These are phyloP conservation scores for Gentiana dahurica DNA, from an alignment of 257 asterid species.

Conservation along the genomic window DNA sequence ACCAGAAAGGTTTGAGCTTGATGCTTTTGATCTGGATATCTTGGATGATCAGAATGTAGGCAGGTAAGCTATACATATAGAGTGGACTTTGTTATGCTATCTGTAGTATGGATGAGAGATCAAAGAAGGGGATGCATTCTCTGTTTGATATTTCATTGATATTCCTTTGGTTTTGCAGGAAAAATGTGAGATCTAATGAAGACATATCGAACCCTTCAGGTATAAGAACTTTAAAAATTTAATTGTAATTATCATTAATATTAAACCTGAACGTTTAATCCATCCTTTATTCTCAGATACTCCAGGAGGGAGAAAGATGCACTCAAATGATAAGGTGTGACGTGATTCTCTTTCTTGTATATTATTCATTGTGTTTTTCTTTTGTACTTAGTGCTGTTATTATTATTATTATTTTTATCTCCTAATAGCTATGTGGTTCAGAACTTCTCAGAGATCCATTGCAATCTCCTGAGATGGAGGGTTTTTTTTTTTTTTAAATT, in stretches of 20 bases:
- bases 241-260: too few species aligned
- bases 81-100: neutral
- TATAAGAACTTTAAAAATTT: constrained; percentile 14
- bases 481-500: too few species aligned
- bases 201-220: constrained; percentile 44
- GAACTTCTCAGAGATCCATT: too few species aligned
- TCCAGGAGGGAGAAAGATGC: constrained; percentile 14
- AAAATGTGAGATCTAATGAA: constrained; percentile 31
- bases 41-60: constrained; percentile 35
- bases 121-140: neutral
- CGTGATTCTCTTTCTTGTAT: too few species aligned
- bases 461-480: too few species aligned
- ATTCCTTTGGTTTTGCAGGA: constrained; percentile 33
- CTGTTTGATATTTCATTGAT: constrained; percentile 4
- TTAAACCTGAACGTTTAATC: constrained; percentile 5
- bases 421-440: too few species aligned
- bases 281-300: constrained; percentile 31
- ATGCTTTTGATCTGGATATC: constrained; percentile 58
- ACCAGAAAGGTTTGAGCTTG: constrained; percentile 73
- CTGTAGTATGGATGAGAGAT: constrained; percentile 2
- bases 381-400: neutral
- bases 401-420: too few species aligned
- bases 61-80: constrained; percentile 31
- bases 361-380: too few species aligned
- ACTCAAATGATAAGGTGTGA: constrained; percentile 32